Evolutionary conservation across 441 rosid genomes (phyloP).

Genomic region (Pelargonium myrrhifolium): DNA sequence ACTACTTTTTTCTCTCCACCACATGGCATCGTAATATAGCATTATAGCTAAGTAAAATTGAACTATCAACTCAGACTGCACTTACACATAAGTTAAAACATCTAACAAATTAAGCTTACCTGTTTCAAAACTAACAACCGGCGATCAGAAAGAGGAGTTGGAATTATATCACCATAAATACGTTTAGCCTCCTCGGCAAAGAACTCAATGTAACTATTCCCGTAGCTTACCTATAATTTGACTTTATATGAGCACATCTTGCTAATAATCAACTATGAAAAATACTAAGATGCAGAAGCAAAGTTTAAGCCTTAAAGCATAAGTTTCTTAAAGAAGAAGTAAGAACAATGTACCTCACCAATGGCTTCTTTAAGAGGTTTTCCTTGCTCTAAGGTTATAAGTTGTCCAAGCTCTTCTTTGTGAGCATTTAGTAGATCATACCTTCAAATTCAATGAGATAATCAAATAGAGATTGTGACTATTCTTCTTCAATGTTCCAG

Average conservation of each 20-base stretch:
- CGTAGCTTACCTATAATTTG: slow-evolving; percentile 64
- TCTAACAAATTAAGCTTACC: slow-evolving; percentile 31
- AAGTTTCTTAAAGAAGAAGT: slow-evolving; percentile 20
- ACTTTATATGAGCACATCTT: slow-evolving; percentile 23
- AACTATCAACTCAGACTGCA: not conserved
- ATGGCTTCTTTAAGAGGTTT: slow-evolving; percentile 86
- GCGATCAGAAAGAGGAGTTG: slow-evolving; percentile 68
- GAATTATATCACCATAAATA: slow-evolving; percentile 87
- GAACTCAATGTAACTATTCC: slow-evolving; percentile 88
- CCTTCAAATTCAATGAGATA: slow-evolving; percentile 37
- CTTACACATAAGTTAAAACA: slow-evolving; percentile 8
- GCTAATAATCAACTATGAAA: slow-evolving; percentile 20
- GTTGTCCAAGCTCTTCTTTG: slow-evolving; percentile 91
- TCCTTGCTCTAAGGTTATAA: slow-evolving; percentile 94
- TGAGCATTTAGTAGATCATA: slow-evolving; percentile 68
- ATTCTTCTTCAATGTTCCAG: not conserved
- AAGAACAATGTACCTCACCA: slow-evolving; percentile 67
- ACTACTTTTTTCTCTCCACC: not conserved
- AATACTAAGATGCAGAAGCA: slow-evolving; percentile 13
- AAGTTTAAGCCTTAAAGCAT: slow-evolving; percentile 16
- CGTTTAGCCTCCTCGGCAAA: slow-evolving; percentile 95
- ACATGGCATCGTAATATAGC: not conserved
- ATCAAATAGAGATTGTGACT: not conserved
- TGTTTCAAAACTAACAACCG: slow-evolving; percentile 79
- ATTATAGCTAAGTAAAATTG: slow-evolving; percentile 7